phyloP scores from a whole-genome alignment of 2,329 filamentous ascomycete genomes.

The Parastagonospora avenae region DNA sequence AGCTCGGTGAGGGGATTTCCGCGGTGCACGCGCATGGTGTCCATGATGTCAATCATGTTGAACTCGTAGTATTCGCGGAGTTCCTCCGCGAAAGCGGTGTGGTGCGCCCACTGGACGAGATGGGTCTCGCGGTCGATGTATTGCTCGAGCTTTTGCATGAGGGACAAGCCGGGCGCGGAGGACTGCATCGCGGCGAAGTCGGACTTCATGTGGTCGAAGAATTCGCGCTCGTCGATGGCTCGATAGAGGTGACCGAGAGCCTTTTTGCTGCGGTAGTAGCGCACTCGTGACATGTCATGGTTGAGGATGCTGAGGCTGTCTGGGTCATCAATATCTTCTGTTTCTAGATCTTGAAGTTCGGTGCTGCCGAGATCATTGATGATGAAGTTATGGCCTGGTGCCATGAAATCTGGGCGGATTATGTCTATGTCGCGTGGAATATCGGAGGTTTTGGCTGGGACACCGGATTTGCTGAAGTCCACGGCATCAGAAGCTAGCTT shows the following conservation, averaged over 20 bases:
- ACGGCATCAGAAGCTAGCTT: constrained; percentile 44
- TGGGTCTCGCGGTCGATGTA: constrained; percentile 49
- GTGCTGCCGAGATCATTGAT: constrained; percentile 41
- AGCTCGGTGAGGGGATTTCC: constrained; percentile 38
- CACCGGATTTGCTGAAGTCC: constrained; percentile 38
- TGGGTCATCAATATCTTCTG: constrained; percentile 46
- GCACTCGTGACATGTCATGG: constrained; percentile 48
- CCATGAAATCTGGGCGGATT: constrained; percentile 60
- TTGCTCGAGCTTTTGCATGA: constrained; percentile 45
- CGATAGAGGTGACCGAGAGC: constrained; percentile 74
- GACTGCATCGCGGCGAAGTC: constrained; percentile 15
- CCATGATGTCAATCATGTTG: constrained; percentile 56
- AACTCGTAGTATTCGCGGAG: constrained; percentile 58
- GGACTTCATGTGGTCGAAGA: constrained; percentile 51
- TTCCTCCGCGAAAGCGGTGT: constrained; percentile 47
- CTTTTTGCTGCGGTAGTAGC: constrained; percentile 71
- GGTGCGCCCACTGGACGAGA: constrained; percentile 49
- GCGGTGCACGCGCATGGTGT: constrained; percentile 36
- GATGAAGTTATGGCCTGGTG: constrained; percentile 47
- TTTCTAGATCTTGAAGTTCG: constrained; percentile 28
- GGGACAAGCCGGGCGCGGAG: constrained; percentile 7
- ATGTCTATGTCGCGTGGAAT: constrained; percentile 18
- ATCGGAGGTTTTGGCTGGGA: constrained; percentile 12
- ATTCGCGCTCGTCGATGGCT: constrained; percentile 71
- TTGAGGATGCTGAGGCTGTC: constrained; percentile 44